These are phyloP conservation scores for Datisca glomerata DNA, from an alignment of 306 rosid genomes.

Conservation along the genomic window DNA sequence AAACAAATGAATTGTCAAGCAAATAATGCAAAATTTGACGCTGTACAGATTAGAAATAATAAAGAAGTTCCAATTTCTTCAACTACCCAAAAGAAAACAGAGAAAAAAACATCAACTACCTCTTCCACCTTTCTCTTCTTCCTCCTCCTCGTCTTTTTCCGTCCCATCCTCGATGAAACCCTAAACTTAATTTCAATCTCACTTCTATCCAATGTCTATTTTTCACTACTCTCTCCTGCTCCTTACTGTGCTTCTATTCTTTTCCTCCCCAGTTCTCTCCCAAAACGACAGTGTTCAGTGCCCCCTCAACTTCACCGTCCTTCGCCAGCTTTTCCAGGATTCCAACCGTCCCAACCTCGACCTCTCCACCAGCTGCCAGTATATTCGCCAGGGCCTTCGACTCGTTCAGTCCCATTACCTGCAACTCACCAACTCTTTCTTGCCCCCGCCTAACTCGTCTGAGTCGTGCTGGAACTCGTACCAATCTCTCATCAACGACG, in stretches of 20 bases:
- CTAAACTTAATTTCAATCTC: no score
- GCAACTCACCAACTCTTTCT: slow-evolving; percentile 32
- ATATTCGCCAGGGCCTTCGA: slow-evolving; percentile 44
- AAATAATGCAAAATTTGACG: no score
- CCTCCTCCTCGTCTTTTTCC: no score
- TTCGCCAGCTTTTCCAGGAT: slow-evolving; percentile 17
- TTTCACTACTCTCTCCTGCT: slow-evolving; percentile 8
- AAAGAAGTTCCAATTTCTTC: no score
- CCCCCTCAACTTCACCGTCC: slow-evolving; percentile 67
- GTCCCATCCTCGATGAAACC: no score
- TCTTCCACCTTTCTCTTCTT: no score
- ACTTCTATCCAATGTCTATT: no score
- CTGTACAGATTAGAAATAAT: no score
- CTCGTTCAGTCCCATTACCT: slow-evolving; percentile 58
- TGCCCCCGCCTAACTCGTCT: slow-evolving; percentile 31
- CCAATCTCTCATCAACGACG: slow-evolving; percentile 11
- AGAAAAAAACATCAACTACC: no score
- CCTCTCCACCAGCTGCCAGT: slow-evolving; percentile 25
- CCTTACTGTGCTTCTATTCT: slow-evolving; percentile 4
- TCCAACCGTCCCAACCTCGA: slow-evolving; percentile 10
- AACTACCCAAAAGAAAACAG: no score
- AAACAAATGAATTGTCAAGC: no score
- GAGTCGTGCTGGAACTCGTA: slow-evolving; percentile 38
- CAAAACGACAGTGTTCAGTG: slow-evolving; percentile 22
- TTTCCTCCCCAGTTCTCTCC: background rate